Evolutionary conservation across 2,329 filamentous ascomycete species (phyloP).

Genomic region (Cercospora canescens): DNA sequence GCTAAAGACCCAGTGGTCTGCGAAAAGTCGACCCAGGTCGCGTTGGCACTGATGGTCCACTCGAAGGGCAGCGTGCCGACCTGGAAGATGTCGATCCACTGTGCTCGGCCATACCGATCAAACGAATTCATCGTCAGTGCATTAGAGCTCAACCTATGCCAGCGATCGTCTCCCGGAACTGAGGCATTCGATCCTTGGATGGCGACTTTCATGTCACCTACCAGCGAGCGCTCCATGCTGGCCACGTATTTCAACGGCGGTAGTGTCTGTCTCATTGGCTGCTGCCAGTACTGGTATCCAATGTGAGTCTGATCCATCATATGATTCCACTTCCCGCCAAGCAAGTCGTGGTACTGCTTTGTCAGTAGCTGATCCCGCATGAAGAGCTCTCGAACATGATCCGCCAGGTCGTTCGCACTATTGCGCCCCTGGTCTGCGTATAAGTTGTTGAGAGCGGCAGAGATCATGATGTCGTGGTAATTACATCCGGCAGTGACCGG

Average conservation of each 20-base stretch:
- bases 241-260: background rate
- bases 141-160: constrained; percentile 55
- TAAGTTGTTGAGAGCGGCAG: constrained; percentile 54
- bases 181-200: constrained; percentile 63
- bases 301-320: constrained; percentile 39
- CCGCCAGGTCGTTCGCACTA: constrained; percentile 56
- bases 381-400: constrained; percentile 55
- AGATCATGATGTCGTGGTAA: constrained; percentile 56
- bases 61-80: constrained; percentile 56
- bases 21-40: constrained; percentile 49
- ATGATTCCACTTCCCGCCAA: constrained; percentile 46
- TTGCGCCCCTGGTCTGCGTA: constrained; percentile 59
- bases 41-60: constrained; percentile 52
- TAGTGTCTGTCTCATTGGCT: constrained; percentile 45
- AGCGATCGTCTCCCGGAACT: constrained; percentile 64
- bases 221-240: constrained; percentile 56
- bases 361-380: constrained; percentile 60
- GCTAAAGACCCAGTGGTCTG: constrained; percentile 40
- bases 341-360: constrained; percentile 56
- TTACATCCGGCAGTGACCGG: constrained; percentile 60
- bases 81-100: constrained; percentile 66
- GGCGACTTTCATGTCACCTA: constrained; percentile 63
- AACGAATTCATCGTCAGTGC: constrained; percentile 57
- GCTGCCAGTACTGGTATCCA: constrained; percentile 61
- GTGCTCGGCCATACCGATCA: constrained; percentile 57